Evolutionary conservation across 768 basidiomycete species (phyloP), one percentile per base, ranked within the genome.

Genomic region (Exidia glandulosa): DNA sequence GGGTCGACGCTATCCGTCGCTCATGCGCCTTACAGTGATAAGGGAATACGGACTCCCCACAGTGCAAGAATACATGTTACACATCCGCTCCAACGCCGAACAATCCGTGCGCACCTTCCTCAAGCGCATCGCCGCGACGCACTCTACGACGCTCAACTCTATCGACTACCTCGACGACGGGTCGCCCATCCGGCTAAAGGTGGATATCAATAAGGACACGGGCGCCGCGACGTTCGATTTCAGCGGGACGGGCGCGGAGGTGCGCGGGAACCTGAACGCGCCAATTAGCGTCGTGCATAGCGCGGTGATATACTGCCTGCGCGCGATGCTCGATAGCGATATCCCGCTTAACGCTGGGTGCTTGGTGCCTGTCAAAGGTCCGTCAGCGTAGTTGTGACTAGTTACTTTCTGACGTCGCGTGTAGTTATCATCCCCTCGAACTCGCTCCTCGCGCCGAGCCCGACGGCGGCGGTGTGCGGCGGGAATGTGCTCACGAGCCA

Each of bases 281-380:
- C 92, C 92, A 0, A 85, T 90, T 57, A 87, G 87, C 3, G 91
- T 93, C 41, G 89, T 88, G 3, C 89, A 91, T 66, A 88, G 88
- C 2, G 89, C 90, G 3, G 85, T 92, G 37, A 91, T 92, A 62
- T 93, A 93, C 70, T 92, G 88, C 74, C 86, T 92, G 82, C 81
- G 90, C 31, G 75, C 88, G 19, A 92, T 92, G 90, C 75, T 93
- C 32, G 83, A 90, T 69, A 70, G 82, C 32, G 88, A 93, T 66
- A 95, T 96, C 48, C 94, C 94, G 12, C 79, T 97, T 30, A 97
- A 97, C 69, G 90, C 92, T 27, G 94, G 94, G 1, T 96, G 94
- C 68, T 79, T 97, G 9, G 88, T 92, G 7, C 93, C 93, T 1
- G 75, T 94, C 36, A 81, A 86, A 27, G 84, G 90, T 90, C 64